phyloP scores from a whole-genome alignment of 805 yeast genomes.

The Candida maris region DNA sequence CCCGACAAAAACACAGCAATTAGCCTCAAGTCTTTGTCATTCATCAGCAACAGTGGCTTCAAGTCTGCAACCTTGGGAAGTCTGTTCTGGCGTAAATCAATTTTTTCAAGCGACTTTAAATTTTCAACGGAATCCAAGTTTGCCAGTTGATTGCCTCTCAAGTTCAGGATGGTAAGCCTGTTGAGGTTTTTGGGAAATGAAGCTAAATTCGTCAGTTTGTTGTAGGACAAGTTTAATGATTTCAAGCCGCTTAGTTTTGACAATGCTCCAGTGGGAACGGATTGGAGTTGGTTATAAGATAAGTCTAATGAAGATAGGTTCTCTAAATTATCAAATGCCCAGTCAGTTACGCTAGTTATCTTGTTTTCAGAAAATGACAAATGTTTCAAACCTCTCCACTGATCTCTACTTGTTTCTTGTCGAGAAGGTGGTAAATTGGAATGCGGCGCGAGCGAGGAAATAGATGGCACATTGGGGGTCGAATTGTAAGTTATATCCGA shows the following conservation, averaged over 20 bases:
- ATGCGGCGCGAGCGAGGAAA: neutral
- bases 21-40: conserved; percentile 21
- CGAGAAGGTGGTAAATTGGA: neutral
- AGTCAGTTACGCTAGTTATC: conserved; percentile 29
- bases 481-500: conserved; percentile 2
- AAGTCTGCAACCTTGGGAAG: conserved; percentile 36
- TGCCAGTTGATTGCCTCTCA: conserved; percentile 45
- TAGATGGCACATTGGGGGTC: conserved; percentile 1
- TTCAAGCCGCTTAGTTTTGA: conserved; percentile 45
- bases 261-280: conserved; percentile 49
- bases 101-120: conserved; percentile 41
- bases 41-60: conserved; percentile 36
- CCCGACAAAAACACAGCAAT: conserved; percentile 32
- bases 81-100: conserved; percentile 50
- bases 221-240: conserved; percentile 51
- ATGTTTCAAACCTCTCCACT: conserved; percentile 39
- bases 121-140: conserved; percentile 44
- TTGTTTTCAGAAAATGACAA: conserved; percentile 39
- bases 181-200: conserved; percentile 37
- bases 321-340: conserved; percentile 29
- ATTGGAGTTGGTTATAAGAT: conserved; percentile 48
- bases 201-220: conserved; percentile 34
- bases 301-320: conserved; percentile 46
- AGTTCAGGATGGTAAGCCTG: conserved; percentile 44
- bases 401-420: conserved; percentile 4